Evolutionary conservation across 108 stramenopile species (phyloP).

Genomic region (Parmales sp.): DNA sequence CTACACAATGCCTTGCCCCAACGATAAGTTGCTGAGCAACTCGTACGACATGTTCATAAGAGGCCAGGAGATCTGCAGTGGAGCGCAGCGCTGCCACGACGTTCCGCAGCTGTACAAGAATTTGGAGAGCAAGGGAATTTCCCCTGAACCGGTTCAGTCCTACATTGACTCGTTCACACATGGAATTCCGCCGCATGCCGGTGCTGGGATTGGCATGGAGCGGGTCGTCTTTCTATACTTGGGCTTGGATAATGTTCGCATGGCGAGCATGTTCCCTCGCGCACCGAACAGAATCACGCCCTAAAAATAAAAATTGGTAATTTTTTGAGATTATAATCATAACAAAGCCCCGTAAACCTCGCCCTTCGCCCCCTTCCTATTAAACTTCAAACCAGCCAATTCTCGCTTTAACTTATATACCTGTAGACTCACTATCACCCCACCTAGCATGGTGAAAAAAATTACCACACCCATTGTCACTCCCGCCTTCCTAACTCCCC

Average conservation of each 20-base stretch:
- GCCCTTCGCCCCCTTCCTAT: too few relatives aligned
- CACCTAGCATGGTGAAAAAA: too few relatives aligned
- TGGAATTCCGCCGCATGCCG: constrained; percentile 81
- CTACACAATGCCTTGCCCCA: constrained; percentile 94
- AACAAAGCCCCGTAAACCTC: too few relatives aligned
- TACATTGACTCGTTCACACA: constrained; percentile 85
- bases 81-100: constrained; percentile 90
- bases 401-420: too few relatives aligned
- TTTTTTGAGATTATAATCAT: too few relatives aligned
- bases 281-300: constrained; percentile 90
- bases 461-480: too few relatives aligned
- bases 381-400: too few relatives aligned
- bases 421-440: too few relatives aligned
- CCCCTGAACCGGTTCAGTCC: constrained; percentile 48
- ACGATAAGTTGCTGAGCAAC: constrained; percentile 73
- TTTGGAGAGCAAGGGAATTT: constrained; percentile 70
- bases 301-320: too few relatives aligned
- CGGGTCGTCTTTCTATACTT: constrained; percentile 92
- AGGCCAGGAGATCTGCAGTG: constrained; percentile 95
- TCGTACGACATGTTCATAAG: constrained; percentile 94
- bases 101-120: constrained; percentile 55
- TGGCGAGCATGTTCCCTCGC: constrained; percentile 95
- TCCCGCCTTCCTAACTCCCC: too few relatives aligned
- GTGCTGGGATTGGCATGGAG: constrained; percentile 91
- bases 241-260: constrained; percentile 91